Evolutionary conservation across 164 flowering plant genomes (phyloP), one percentile per base, ranked within the genome.

Genomic region (Santalum album): DNA sequence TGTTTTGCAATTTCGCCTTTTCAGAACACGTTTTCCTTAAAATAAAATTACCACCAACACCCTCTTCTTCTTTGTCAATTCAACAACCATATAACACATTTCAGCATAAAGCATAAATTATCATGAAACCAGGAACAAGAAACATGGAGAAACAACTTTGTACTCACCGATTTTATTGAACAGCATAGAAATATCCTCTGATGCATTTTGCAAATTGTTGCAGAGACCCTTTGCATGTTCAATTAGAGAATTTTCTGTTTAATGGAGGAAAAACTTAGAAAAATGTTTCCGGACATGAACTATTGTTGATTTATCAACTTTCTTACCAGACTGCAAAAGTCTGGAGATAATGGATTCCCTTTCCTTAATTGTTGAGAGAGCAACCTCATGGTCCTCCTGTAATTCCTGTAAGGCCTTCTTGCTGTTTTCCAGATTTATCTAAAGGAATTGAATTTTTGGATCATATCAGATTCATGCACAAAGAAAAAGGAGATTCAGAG

Each of bases 281-380:
- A 29, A 34, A 1, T 27, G 38, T 29, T 36, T 6, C n/a, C 12
- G 43, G 52, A 16, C 21, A 17, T 9, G 16, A 27, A 18, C 7
- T 38, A 7, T 17, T 22, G 16, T 44, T 18, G 15, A 50, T 23
- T 15, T 42, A 25, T 45, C 17, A 35, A 2, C 40, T 52, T 19
- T 25, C 19, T 59, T 51, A 82, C 96, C 96, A 54, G 94, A 83
- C 55, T 60, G 49, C 12, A 67, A 62, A 53, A 87, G 66, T 35
- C 74, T 87, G 45, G 90, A 72, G 66, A 90, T 85, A 44, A 72
- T 56, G 29, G 52, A 51, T 64, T 90, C 96, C 67, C 82, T 85
- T 64, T 87, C 85, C 58, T 77, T 80, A 56, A 90, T 26, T 32
- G 56, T 69, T 22, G 69, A 59, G 35, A 72, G 53, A 49, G 78